Conservation (phyloP, 768 basidiomycete species). For the Fistulinella prunicolor region DNA sequence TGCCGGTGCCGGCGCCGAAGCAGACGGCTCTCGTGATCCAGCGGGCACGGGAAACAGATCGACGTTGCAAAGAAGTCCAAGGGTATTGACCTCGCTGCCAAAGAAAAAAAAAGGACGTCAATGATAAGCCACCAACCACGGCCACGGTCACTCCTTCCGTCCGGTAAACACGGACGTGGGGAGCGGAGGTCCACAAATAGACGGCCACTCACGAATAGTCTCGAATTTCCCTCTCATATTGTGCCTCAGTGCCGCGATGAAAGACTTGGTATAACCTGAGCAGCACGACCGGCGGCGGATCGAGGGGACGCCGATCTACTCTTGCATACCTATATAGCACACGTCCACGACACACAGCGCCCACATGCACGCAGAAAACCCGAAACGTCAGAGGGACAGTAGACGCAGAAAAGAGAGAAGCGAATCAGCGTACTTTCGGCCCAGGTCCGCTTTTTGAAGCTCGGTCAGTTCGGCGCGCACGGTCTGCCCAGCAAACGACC, state of each 20-base stretch:
- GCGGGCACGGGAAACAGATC: slow-evolving; percentile 66
- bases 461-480: slow-evolving; percentile 56
- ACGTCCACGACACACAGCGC: too few species aligned
- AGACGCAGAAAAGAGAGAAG: not conserved
- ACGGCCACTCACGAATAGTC: slow-evolving; percentile 44
- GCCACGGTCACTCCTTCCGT: too few species aligned
- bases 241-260: slow-evolving; percentile 36
- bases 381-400: too few species aligned
- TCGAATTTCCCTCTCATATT: slow-evolving; percentile 47
- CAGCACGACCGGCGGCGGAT: slow-evolving; percentile 60
- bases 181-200: too few species aligned
- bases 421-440: slow-evolving; percentile 52
- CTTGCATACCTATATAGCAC: slow-evolving; percentile 45
- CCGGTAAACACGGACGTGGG: too few species aligned
- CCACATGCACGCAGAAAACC: too few species aligned
- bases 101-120: not conserved
- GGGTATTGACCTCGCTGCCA: slow-evolving; percentile 55
- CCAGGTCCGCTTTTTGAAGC: slow-evolving; percentile 64
- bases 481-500: slow-evolving; percentile 57
- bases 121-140: too few species aligned
- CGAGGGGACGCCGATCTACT: slow-evolving; percentile 64
- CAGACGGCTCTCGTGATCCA: slow-evolving; percentile 8
- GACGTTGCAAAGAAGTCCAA: slow-evolving; percentile 72
- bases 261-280: slow-evolving; percentile 51
- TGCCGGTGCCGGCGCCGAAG: not conserved